Evolutionary conservation across 2,329 filamentous ascomycete genomes (phyloP).

Genomic region (Hypoxylon sp.): DNA sequence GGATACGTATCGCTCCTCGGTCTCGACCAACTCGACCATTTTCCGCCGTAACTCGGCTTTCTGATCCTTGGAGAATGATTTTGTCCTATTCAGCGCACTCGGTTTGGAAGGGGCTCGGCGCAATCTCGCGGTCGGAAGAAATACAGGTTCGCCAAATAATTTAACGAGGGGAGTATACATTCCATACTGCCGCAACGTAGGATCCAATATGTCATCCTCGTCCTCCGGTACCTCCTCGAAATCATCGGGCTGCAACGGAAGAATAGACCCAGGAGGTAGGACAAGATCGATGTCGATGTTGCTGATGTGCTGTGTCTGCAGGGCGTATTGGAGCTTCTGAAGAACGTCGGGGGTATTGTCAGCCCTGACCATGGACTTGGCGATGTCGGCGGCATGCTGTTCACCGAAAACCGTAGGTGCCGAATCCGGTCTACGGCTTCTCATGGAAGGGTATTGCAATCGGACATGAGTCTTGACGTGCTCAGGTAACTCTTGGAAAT

Average conservation of each 20-base stretch:
- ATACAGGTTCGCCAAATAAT: slow-evolving; percentile 82
- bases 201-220: slow-evolving; percentile 72
- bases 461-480: slow-evolving; percentile 77
- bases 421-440: slow-evolving; percentile 68
- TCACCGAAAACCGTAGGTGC: slow-evolving; percentile 81
- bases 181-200: slow-evolving; percentile 74
- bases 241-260: slow-evolving; percentile 68
- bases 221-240: slow-evolving; percentile 67
- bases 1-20: slow-evolving; percentile 90
- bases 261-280: slow-evolving; percentile 79
- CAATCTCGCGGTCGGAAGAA: slow-evolving; percentile 84
- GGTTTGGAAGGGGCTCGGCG: slow-evolving; percentile 88
- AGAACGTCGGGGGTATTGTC: slow-evolving; percentile 80
- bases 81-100: slow-evolving; percentile 79
- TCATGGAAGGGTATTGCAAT: slow-evolving; percentile 61
- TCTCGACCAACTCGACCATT: slow-evolving; percentile 89
- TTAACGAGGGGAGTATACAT: slow-evolving; percentile 79
- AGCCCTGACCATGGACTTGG: slow-evolving; percentile 82
- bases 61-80: slow-evolving; percentile 80
- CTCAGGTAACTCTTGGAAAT: slow-evolving; percentile 87
- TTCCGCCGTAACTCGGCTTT: slow-evolving; percentile 87
- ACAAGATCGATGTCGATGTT: slow-evolving; percentile 91
- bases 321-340: slow-evolving; percentile 74
- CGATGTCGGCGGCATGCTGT: slow-evolving; percentile 90
- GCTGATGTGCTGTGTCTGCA: slow-evolving; percentile 82